Evolutionary conservation across 257 asterid genomes (phyloP).

Genomic region (Thymus mandschuricus): DNA sequence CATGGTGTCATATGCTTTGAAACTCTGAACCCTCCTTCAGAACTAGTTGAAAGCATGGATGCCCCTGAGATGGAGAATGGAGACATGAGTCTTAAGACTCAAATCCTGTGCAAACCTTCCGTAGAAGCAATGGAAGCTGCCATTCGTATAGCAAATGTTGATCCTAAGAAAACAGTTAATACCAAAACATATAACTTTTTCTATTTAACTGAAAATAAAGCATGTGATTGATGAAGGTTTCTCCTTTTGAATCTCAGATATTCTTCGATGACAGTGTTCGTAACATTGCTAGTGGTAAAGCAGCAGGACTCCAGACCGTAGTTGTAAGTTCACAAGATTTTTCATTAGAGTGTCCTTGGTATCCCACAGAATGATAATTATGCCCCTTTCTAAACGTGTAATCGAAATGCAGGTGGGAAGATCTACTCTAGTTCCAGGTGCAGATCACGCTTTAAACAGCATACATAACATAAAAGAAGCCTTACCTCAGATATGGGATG

Average conservation of each 20-base stretch:
- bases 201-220: neutral
- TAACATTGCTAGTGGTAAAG: conserved; percentile 73
- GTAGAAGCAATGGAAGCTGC: conserved; percentile 72
- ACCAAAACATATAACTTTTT: neutral
- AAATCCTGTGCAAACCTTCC: conserved; percentile 80
- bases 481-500: conserved; percentile 85
- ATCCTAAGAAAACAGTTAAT: conserved; percentile 76
- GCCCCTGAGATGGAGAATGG: conserved; percentile 17
- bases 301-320: conserved; percentile 79
- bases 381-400: conserved; percentile 7
- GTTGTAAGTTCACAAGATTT: conserved; percentile 54
- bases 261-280: conserved; percentile 88
- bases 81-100: conserved; percentile 22
- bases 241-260: conserved; percentile 43
- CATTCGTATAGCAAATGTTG: conserved; percentile 63
- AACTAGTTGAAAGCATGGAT: conserved; percentile 26
- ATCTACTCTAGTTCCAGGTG: conserved; percentile 67
- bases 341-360: neutral
- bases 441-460: conserved; percentile 81
- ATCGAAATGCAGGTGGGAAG: conserved; percentile 72
- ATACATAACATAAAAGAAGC: conserved; percentile 88
- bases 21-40: conserved; percentile 62
- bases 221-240: conserved; percentile 2
- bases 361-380: neutral
- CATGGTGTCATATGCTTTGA: conserved; percentile 88